A percentile compares a stretch with the other conserved stretches of the same genome.
Conservation (phyloP, 148 eudicot species). For the Rhododendron griersonianum region DNA sequence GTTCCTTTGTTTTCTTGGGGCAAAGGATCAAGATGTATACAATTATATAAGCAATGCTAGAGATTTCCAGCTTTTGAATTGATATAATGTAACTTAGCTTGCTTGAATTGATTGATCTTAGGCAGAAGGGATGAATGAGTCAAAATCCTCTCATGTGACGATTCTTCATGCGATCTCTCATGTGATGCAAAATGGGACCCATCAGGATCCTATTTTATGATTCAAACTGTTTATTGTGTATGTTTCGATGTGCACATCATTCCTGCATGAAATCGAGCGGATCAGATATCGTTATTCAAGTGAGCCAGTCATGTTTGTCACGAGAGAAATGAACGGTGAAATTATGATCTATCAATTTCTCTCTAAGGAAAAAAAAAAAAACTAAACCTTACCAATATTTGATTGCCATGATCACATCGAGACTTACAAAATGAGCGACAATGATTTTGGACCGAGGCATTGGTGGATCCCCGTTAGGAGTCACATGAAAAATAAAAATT, state of each 20-base stretch:
- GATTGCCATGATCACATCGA: neutral
- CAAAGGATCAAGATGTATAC: neutral
- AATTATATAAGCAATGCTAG: neutral
- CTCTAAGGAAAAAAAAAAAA: too few relatives aligned
- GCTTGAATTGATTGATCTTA: neutral
- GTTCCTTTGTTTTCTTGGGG: neutral
- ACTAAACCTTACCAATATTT: neutral
- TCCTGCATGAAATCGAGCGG: neutral
- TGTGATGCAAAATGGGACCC: neutral
- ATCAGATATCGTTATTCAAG: neutral
- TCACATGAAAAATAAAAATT: neutral
- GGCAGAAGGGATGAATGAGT: neutral
- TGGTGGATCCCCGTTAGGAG: neutral
- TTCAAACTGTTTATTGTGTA: neutral
- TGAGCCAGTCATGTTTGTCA: neutral
- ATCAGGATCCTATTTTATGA: neutral
- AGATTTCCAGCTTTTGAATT: neutral
- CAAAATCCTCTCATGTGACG: neutral
- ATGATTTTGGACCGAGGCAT: neutral
- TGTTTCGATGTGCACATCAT: neutral
- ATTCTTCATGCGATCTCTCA: neutral
- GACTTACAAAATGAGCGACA: neutral
- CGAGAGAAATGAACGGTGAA: neutral
- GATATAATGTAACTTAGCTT: neutral
- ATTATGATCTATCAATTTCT: too few relatives aligned